A percentile compares a stretch with the other conserved stretches of the same genome.
These are phyloP conservation scores for Phoma sp. DNA, from an alignment of 2,329 filamentous ascomycete species.

Conservation along the genomic window DNA sequence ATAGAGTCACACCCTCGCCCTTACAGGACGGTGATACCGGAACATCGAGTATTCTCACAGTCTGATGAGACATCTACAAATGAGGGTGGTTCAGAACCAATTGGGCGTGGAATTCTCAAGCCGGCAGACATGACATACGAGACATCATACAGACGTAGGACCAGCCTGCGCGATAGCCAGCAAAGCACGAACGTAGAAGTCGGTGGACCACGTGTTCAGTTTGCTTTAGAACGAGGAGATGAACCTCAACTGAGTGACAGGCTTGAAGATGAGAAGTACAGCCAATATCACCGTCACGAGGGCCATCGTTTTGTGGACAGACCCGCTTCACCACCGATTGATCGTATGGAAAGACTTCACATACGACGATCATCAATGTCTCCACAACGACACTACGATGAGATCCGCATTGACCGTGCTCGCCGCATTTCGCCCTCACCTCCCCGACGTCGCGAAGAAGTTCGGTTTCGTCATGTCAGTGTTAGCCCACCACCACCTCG, in stretches of 20 bases:
- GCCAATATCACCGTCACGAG: conserved; percentile 23
- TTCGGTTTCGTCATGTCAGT: conserved; percentile 24
- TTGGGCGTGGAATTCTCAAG: conserved; percentile 37
- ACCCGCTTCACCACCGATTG: conserved; percentile 20
- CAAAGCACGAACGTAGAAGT: conserved; percentile 42
- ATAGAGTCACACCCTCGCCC: conserved; percentile 37
- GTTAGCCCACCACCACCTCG: conserved; percentile 16
- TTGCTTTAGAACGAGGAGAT: conserved; percentile 24
- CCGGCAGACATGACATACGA: conserved; percentile 25
- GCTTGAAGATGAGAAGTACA: conserved; percentile 15
- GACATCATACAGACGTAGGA: conserved; percentile 24
- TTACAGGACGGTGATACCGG: conserved; percentile 30
- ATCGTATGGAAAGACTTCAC: conserved; percentile 28
- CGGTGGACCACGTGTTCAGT: conserved; percentile 41
- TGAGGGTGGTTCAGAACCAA: conserved; percentile 22
- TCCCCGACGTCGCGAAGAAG: conserved; percentile 17
- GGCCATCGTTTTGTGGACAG: conserved; percentile 20
- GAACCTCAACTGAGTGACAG: conserved; percentile 12
- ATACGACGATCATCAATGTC: conserved; percentile 25
- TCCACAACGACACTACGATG: conserved; percentile 18
- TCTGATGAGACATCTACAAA: conserved; percentile 30
- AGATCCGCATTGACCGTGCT: conserved; percentile 27
- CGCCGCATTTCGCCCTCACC: conserved; percentile 27
- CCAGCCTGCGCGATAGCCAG: conserved; percentile 28
- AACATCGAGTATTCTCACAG: conserved; percentile 21